These are phyloP conservation scores for Effrenium voratum DNA, from an alignment of 73 alveolate species.

Conservation along the genomic window DNA sequence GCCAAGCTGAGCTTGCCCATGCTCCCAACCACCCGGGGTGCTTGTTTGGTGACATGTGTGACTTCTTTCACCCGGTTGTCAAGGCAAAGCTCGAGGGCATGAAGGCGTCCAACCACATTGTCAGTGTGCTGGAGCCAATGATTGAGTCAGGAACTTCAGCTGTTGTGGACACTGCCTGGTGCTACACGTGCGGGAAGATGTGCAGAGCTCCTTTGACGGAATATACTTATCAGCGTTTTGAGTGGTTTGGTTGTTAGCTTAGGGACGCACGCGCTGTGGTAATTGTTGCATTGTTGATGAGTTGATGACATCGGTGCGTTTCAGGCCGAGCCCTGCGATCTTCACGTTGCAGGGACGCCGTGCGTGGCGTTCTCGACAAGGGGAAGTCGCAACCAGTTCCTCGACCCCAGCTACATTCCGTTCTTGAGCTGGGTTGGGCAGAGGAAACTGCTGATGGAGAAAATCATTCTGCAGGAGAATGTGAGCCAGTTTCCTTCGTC, in stretches of 20 bases:
- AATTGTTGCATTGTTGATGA: too few species aligned
- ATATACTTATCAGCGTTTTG: too few species aligned
- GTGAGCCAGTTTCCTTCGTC: neutral
- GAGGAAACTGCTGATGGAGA: neutral
- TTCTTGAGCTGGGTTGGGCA: neutral
- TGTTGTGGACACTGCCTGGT: neutral
- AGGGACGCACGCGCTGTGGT: too few species aligned
- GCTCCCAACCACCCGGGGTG: neutral
- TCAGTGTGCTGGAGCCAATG: neutral
- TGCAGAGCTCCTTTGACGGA: neutral
- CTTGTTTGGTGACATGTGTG: neutral
- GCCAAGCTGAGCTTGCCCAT: neutral
- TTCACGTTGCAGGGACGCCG: slow-evolving; percentile 7
- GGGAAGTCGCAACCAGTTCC: neutral
- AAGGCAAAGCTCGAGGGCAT: neutral
- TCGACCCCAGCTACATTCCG: neutral
- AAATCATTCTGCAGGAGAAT: neutral
- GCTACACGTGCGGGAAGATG: neutral
- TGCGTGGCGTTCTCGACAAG: neutral
- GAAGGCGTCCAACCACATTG: neutral
- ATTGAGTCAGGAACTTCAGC: neutral
- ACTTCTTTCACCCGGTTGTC: neutral
- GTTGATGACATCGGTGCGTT: too few species aligned
- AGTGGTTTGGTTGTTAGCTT: too few species aligned
- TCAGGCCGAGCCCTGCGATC: too few species aligned